Evolutionary conservation across 176 grass and related monocot genomes (phyloP), one percentile per base, ranked within the genome.

Genomic region (Calamus simplicifolius): DNA sequence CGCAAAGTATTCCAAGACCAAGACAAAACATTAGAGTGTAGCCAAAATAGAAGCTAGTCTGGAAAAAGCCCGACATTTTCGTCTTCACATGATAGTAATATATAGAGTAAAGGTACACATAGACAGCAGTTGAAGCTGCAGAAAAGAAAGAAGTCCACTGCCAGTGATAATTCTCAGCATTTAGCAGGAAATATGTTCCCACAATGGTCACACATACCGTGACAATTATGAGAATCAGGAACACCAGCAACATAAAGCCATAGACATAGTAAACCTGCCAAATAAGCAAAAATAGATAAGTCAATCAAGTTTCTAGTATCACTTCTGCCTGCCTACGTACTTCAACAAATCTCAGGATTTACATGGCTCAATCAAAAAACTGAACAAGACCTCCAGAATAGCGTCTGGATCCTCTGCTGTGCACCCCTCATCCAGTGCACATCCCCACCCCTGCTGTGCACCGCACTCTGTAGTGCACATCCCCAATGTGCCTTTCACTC

Each of bases 91-190:
- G 63, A 68, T 85, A 98, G 83, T 98, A 98, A 58, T 98, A 98
- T 66, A 98, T 76, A 8, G 93, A 88, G 52, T 98, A 98, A 4
- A 98, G 67, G 61, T 98, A 98, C 29, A 98, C 87, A 83, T 98
- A 98, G 43, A 85, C 53, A 25, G 84, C 84, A 0, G 93, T 98
- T 53, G 93, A 92, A 71, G 93, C 93, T 50, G 93, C 93, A 62
- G 93, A 98, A 69, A 98, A 98, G 73, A 98, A 98, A 51, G 93
- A 98, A 6, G 93, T 98, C 93, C 93, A 98, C 72, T 92, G 93
- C 93, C 93, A 98, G 70, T 98, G 81, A 73, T 98, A 98, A 56
- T 98, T 98, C 70, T 98, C 93, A 13, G 93, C 93, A 70, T 98
- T 98, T 53, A 98, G 75, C 76, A 98, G 80, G 68, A 98, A 97